A percentile compares a stretch with the other conserved stretches of the same genome.
Evolutionary conservation across 371 early-diverging fungal species (phyloP).

Genomic region (Mucor indicus): DNA sequence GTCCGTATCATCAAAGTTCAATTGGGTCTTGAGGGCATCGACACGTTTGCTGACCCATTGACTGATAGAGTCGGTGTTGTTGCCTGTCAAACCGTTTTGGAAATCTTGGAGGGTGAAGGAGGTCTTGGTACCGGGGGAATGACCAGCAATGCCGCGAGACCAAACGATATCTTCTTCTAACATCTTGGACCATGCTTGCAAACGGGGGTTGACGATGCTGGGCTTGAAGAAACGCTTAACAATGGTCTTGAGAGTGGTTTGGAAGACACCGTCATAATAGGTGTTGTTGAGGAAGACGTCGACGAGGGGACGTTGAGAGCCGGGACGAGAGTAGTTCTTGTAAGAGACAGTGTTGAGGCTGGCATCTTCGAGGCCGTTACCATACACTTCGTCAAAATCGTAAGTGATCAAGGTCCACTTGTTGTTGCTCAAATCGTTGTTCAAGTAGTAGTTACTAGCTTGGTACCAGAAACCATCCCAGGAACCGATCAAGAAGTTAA

Average conservation of each 20-base stretch:
- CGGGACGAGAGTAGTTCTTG: constrained; percentile 26
- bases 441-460: constrained; percentile 49
- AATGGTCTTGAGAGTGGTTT: constrained; percentile 37
- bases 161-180: constrained; percentile 47
- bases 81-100: constrained; percentile 37
- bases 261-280: constrained; percentile 37
- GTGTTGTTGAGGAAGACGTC: constrained; percentile 36
- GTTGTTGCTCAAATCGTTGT: constrained; percentile 30
- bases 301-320: constrained; percentile 33
- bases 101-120: constrained; percentile 45
- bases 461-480: constrained; percentile 51
- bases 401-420: constrained; percentile 49
- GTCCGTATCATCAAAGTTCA: constrained; percentile 32
- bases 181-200: constrained; percentile 45
- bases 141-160: constrained; percentile 27
- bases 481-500: constrained; percentile 45
- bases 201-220: constrained; percentile 37
- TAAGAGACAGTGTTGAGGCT: constrained; percentile 37
- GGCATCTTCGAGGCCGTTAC: constrained; percentile 32
- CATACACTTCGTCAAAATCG: constrained; percentile 58
- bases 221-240: constrained; percentile 51
- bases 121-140: constrained; percentile 32
- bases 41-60: constrained; percentile 29
- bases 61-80: constrained; percentile 22
- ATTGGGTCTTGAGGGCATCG: constrained; percentile 21